A percentile compares a stretch with the other conserved stretches of the same genome.
Conservation (phyloP, 768 basidiomycete genomes). For the Solioccasus polychromus region DNA sequence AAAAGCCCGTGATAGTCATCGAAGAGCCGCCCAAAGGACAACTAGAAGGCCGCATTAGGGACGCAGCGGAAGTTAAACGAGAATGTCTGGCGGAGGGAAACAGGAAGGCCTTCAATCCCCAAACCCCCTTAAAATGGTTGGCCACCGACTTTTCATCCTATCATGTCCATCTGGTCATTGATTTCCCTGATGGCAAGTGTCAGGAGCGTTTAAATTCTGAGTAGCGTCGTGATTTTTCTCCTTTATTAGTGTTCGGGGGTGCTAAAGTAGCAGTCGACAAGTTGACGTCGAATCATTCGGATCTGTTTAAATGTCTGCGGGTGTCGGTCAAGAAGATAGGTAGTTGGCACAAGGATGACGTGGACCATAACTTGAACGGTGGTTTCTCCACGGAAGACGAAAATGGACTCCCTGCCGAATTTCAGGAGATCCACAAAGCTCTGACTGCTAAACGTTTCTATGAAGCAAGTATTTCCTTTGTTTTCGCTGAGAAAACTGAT, state of each 20-base stretch:
- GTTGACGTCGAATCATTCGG: neutral
- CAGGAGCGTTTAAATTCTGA: too few species aligned
- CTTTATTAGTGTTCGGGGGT: neutral
- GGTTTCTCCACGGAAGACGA: neutral
- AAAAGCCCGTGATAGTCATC: neutral
- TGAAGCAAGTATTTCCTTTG: too few species aligned
- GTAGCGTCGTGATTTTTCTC: neutral
- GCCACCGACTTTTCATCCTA: neutral
- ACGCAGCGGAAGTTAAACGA: too few species aligned
- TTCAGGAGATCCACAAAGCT: too few species aligned
- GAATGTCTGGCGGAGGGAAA: neutral
- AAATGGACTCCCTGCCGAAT: too few species aligned
- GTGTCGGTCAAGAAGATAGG: neutral
- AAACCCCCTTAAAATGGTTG: neutral
- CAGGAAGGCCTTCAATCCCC: neutral
- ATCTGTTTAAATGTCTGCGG: neutral
- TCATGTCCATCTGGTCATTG: neutral
- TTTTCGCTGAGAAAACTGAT: too few species aligned
- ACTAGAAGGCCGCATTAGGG: neutral
- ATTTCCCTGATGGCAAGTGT: too few species aligned
- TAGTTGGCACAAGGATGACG: too few species aligned
- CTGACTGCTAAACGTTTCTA: too few species aligned
- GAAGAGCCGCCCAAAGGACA: rapidly evolving
- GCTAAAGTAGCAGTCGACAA: neutral
- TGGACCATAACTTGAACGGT: neutral